Percentiles rank a stretch among this genome's conserved stretches.
These are phyloP conservation scores for Russula sp. DNA, from an alignment of 768 basidiomycete genomes.

Conservation along the genomic window DNA sequence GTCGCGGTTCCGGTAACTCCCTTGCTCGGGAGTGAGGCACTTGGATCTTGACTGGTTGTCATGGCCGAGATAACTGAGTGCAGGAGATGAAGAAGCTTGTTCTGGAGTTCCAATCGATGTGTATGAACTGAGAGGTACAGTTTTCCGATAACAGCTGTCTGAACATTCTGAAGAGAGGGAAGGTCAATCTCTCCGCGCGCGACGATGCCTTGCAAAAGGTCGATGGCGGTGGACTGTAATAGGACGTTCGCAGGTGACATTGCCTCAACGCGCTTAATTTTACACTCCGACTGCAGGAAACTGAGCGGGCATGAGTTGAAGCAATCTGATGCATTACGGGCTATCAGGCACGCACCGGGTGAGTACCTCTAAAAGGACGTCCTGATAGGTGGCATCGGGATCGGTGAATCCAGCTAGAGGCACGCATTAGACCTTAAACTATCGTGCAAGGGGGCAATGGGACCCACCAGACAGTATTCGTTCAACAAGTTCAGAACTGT, in stretches of 20 bases:
- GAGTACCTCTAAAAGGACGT: slow-evolving; percentile 68
- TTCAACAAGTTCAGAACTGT: slow-evolving; percentile 58
- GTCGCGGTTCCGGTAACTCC: slow-evolving; percentile 1
- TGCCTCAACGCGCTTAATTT: slow-evolving; percentile 41
- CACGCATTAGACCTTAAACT: slow-evolving; percentile 22
- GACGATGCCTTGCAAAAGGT: slow-evolving; percentile 78
- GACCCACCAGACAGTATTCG: slow-evolving; percentile 58
- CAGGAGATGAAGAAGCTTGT: slow-evolving; percentile 87
- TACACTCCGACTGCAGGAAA: slow-evolving; percentile 77
- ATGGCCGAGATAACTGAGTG: slow-evolving; percentile 80
- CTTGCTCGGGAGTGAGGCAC: slow-evolving; percentile 11
- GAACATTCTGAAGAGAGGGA: slow-evolving; percentile 57
- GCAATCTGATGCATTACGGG: neutral
- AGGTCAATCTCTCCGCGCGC: slow-evolving; percentile 76
- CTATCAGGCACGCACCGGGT: slow-evolving; percentile 51
- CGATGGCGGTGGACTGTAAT: slow-evolving; percentile 73
- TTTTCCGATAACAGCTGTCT: slow-evolving; percentile 69
- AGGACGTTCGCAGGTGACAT: slow-evolving; percentile 61
- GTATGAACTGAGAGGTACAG: slow-evolving; percentile 71
- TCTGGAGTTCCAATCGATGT: slow-evolving; percentile 77
- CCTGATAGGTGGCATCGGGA: slow-evolving; percentile 67
- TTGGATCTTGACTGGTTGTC: slow-evolving; percentile 39
- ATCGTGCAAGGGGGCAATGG: slow-evolving; percentile 9
- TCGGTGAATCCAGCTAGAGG: slow-evolving; percentile 34
- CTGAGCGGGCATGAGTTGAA: slow-evolving; percentile 40